A percentile compares a stretch with the other conserved stretches of the same genome.
Conservation (phyloP, 2,329 filamentous ascomycete genomes). For the Sordariomycetes sp. region DNA sequence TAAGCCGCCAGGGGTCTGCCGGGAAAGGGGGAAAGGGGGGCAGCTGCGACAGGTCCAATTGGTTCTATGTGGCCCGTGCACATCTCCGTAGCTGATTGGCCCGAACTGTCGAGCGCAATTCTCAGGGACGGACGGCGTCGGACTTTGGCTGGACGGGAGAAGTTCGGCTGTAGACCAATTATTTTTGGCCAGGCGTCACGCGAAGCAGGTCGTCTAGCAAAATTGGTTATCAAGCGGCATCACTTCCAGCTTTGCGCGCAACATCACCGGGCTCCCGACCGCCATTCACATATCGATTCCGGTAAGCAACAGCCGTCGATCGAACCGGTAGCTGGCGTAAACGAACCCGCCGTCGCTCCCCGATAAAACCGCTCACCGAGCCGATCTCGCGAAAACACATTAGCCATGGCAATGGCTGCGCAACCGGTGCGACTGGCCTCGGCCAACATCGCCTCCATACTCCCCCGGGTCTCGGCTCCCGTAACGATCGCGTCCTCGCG, state of each 20-base stretch:
- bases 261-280: neutral
- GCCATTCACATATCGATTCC: neutral
- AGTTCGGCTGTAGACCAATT: slow-evolving; percentile 4
- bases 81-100: slow-evolving; percentile 7
- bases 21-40: slow-evolving; percentile 28
- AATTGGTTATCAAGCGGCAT: neutral
- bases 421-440: slow-evolving; percentile 27
- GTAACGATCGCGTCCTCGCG: slow-evolving; percentile 25
- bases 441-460: slow-evolving; percentile 20
- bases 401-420: slow-evolving; percentile 3
- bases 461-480: slow-evolving; percentile 38
- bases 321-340: neutral
- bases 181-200: slow-evolving; percentile 1
- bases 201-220: neutral
- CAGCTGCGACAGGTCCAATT: slow-evolving; percentile 7
- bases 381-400: neutral
- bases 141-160: neutral
- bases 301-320: neutral
- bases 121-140: neutral
- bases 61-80: slow-evolving; percentile 6
- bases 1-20: slow-evolving; percentile 1
- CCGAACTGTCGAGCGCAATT: slow-evolving; percentile 2
- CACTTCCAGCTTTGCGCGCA: neutral
- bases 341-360: neutral
- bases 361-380: neutral